A percentile compares a stretch with the other conserved stretches of the same genome.
phyloP scores from a whole-genome alignment of 2,329 filamentous ascomycete species.

The Lojkania enalia region DNA sequence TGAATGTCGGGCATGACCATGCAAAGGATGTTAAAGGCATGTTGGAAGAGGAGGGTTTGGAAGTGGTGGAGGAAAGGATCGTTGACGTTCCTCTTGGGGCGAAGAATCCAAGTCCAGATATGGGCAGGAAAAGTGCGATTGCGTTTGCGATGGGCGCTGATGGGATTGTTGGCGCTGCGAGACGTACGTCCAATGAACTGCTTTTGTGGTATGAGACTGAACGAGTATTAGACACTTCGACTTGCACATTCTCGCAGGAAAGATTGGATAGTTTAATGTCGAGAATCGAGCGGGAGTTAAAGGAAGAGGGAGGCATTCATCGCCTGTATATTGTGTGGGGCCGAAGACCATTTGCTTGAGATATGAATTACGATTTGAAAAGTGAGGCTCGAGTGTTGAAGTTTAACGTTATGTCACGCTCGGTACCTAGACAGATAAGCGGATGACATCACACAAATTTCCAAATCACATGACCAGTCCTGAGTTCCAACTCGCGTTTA shows the following conservation, averaged over 20 bases:
- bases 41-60: background rate
- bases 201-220: background rate
- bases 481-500: too few species aligned
- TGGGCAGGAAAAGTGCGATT: conserved; percentile 1
- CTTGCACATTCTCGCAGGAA: background rate
- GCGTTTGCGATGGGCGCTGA: conserved; percentile 1
- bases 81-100: conserved; percentile 5
- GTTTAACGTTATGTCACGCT: too few species aligned
- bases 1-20: background rate
- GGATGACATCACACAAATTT: too few species aligned
- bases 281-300: conserved; percentile 3
- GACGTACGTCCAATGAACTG: background rate
- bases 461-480: too few species aligned
- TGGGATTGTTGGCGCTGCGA: conserved; percentile 3
- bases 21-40: background rate
- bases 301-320: conserved; percentile 1
- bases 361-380: too few species aligned
- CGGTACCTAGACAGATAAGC: too few species aligned
- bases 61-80: background rate
- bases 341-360: background rate
- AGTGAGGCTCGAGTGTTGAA: too few species aligned
- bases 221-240: background rate
- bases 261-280: conserved; percentile 1
- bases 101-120: conserved; percentile 1
- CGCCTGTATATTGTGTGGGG: conserved; percentile 1